These are phyloP conservation scores for Suhomyces sp. DNA, from an alignment of 805 yeast species.

Conservation along the genomic window DNA sequence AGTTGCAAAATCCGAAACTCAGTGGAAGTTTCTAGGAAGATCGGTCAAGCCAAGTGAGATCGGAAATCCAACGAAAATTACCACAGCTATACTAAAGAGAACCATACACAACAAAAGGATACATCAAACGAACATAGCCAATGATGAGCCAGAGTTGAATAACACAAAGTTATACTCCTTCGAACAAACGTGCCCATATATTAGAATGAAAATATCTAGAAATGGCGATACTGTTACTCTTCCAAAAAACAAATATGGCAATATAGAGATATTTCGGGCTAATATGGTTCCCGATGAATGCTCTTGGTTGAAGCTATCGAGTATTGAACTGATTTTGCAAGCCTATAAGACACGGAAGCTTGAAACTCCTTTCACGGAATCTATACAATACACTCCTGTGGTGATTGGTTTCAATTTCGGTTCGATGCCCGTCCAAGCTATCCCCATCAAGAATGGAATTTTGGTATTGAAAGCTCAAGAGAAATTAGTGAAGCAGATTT, in stretches of 20 bases:
- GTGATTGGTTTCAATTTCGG: slow-evolving; percentile 29
- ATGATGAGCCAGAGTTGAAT: slow-evolving; percentile 18
- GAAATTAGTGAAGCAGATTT: slow-evolving; percentile 18
- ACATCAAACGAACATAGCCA: slow-evolving; percentile 15
- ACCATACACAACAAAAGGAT: slow-evolving; percentile 20
- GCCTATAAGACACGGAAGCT: slow-evolving; percentile 9
- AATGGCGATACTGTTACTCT: slow-evolving; percentile 8
- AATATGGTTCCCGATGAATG: slow-evolving; percentile 32
- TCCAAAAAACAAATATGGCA: slow-evolving; percentile 31
- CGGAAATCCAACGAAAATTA: slow-evolving; percentile 17
- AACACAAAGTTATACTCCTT: slow-evolving; percentile 23
- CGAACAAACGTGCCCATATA: slow-evolving; percentile 28
- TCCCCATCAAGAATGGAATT: slow-evolving; percentile 29
- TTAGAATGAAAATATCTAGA: slow-evolving; percentile 9
- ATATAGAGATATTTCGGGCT: slow-evolving; percentile 27
- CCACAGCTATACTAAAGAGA: slow-evolving; percentile 18
- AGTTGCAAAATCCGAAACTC: slow-evolving; percentile 30
- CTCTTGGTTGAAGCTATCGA: slow-evolving; percentile 23
- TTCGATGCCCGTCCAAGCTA: slow-evolving; percentile 20
- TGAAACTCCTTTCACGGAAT: slow-evolving; percentile 1
- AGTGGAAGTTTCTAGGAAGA: slow-evolving; percentile 35
- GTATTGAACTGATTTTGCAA: slow-evolving; percentile 19
- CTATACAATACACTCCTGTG: slow-evolving; percentile 28
- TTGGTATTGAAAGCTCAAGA: slow-evolving; percentile 19
- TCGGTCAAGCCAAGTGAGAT: slow-evolving; percentile 20